phyloP scores from a whole-genome alignment of 257 asterid species.

The Solanum neorickii region DNA sequence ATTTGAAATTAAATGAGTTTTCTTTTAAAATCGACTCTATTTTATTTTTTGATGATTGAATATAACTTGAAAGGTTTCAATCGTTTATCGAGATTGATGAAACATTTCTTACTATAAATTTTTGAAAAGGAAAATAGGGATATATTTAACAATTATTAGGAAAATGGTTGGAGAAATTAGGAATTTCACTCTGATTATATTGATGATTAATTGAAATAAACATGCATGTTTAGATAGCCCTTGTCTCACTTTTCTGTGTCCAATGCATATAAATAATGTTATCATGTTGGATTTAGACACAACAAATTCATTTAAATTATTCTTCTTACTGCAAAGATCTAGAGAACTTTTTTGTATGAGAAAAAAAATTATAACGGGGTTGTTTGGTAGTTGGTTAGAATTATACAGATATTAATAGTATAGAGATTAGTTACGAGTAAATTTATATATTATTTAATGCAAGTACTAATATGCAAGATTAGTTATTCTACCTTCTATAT shows the following conservation, averaged over 20 bases:
- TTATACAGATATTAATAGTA: too few relatives aligned
- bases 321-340: background rate
- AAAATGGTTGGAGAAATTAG: background rate
- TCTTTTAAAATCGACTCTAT: too few relatives aligned
- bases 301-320: background rate
- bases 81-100: background rate
- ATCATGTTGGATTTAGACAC: background rate
- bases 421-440: too few relatives aligned
- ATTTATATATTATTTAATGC: too few relatives aligned
- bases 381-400: background rate
- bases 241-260: background rate
- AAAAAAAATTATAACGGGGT: fast-evolving
- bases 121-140: too few relatives aligned
- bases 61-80: background rate
- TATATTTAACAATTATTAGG: background rate
- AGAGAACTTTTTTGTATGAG: background rate
- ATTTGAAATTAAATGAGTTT: background rate
- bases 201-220: background rate
- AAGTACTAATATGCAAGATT: too few relatives aligned
- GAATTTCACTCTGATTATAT: background rate
- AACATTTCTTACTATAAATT: background rate
- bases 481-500: too few relatives aligned
- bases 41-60: too few relatives aligned
- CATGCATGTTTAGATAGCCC: background rate
- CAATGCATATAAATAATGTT: background rate